Conservation (phyloP, 257 asterid genomes). For the Lithospermum erythrorhizon region DNA sequence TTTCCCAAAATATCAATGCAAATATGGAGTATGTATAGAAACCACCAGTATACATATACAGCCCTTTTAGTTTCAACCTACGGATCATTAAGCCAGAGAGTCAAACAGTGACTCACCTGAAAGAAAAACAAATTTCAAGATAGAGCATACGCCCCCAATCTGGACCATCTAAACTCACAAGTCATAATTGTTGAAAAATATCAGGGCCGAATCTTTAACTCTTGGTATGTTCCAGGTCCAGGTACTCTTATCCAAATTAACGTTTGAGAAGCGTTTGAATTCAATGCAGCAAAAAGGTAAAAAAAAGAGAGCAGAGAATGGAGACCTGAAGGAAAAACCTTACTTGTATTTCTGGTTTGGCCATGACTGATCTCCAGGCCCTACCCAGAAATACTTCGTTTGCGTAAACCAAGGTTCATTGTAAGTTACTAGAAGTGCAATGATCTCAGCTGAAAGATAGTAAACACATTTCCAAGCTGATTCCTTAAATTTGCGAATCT, state of each 20-base stretch:
- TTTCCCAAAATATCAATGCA: slow-evolving; percentile 89
- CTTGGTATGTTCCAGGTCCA: too few species aligned
- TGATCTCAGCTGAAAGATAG: slow-evolving; percentile 79
- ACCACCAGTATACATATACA: slow-evolving; percentile 79
- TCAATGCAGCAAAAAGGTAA: background rate
- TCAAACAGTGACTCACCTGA: background rate
- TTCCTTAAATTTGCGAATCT: slow-evolving; percentile 79
- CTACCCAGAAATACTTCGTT: slow-evolving; percentile 74
- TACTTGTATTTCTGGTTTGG: slow-evolving; percentile 84
- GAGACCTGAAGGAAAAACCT: slow-evolving; percentile 9
- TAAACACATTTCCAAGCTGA: slow-evolving; percentile 96
- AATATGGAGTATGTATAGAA: slow-evolving; percentile 83
- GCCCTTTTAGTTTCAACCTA: slow-evolving; percentile 85
- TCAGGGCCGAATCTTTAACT: background rate
- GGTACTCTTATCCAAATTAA: too few species aligned
- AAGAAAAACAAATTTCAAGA: background rate
- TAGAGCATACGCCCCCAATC: background rate
- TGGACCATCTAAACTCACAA: background rate
- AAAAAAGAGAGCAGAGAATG: background rate
- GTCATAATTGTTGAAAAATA: too few species aligned
- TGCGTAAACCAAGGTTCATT: slow-evolving; percentile 85
- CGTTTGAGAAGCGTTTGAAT: too few species aligned
- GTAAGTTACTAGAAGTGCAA: slow-evolving; percentile 70
- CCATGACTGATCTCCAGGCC: slow-evolving; percentile 84
- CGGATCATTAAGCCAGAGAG: slow-evolving; percentile 8